phyloP scores from a whole-genome alignment of 192 early-diverging fungal species.

The Coemansia sp. region DNA sequence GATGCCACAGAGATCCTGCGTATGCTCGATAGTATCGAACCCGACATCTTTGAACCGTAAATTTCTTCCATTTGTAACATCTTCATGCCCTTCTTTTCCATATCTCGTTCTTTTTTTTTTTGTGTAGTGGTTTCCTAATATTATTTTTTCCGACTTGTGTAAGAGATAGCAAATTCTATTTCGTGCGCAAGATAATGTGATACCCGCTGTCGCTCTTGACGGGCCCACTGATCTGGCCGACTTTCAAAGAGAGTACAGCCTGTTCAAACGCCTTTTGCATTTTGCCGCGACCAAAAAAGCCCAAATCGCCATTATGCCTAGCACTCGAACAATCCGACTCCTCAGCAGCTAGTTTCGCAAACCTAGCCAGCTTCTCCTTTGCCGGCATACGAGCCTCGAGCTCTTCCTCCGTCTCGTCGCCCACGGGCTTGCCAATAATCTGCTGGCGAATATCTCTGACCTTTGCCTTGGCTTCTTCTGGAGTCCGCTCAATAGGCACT shows the following conservation, averaged over 20 bases:
- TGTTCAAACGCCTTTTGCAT: slow-evolving; percentile 95
- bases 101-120: not conserved
- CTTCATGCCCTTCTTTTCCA: no score
- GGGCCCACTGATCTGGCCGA: slow-evolving; percentile 80
- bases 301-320: slow-evolving; percentile 84
- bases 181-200: slow-evolving; percentile 90
- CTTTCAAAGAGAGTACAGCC: slow-evolving; percentile 79
- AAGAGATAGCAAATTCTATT: slow-evolving; percentile 45
- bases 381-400: slow-evolving; percentile 13
- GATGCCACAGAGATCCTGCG: slow-evolving; percentile 42
- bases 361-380: slow-evolving; percentile 56
- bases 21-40: slow-evolving; percentile 40
- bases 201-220: slow-evolving; percentile 91
- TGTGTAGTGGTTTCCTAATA: not conserved
- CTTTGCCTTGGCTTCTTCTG: slow-evolving; percentile 81
- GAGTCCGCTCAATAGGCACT: slow-evolving; percentile 86
- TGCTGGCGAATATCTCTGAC: slow-evolving; percentile 65
- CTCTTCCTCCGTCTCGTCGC: slow-evolving; percentile 5
- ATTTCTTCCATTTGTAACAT: not conserved
- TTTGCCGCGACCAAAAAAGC: slow-evolving; percentile 79
- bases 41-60: slow-evolving; percentile 49
- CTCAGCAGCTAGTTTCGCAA: slow-evolving; percentile 72
- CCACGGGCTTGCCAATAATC: slow-evolving; percentile 48
- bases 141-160: not conserved
- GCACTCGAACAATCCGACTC: slow-evolving; percentile 95